Conservation (phyloP, 805 yeast species). For the Saturnispora quitensis region DNA sequence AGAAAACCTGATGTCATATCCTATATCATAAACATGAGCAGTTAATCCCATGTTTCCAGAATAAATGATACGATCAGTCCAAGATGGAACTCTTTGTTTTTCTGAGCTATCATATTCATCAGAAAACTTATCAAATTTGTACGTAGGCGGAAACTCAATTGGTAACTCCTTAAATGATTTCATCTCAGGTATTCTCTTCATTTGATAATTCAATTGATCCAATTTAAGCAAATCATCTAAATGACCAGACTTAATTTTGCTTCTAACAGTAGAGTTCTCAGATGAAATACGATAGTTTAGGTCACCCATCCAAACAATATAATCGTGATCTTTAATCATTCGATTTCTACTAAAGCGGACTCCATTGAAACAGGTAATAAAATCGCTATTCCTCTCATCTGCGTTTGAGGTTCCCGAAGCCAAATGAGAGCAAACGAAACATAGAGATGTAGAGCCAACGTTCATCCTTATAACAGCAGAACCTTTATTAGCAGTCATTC, state of each 20-base stretch:
- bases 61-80: constrained; percentile 87
- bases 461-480: constrained; percentile 88
- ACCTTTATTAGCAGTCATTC: constrained; percentile 95
- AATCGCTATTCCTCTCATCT: constrained; percentile 82
- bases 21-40: constrained; percentile 63
- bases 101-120: constrained; percentile 78
- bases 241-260: constrained; percentile 37
- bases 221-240: constrained; percentile 44
- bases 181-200: constrained; percentile 64
- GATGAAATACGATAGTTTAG: constrained; percentile 73
- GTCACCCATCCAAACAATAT: constrained; percentile 91
- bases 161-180: constrained; percentile 68
- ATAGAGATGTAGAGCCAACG: constrained; percentile 70
- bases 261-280: constrained; percentile 66
- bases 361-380: constrained; percentile 63
- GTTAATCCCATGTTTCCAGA: constrained; percentile 43
- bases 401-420: constrained; percentile 86
- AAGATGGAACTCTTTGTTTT: constrained; percentile 86
- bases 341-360: constrained; percentile 71
- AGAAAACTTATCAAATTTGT: constrained; percentile 84
- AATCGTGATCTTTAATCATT: constrained; percentile 73
- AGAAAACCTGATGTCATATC: constrained; percentile 51
- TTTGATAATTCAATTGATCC: constrained; percentile 76
- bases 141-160: constrained; percentile 78
- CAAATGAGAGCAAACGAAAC: constrained; percentile 81